A percentile compares a stretch with the other conserved stretches of the same genome.
Conservation (phyloP, 768 basidiomycete species). For the Leccinum subtestaceum region DNA sequence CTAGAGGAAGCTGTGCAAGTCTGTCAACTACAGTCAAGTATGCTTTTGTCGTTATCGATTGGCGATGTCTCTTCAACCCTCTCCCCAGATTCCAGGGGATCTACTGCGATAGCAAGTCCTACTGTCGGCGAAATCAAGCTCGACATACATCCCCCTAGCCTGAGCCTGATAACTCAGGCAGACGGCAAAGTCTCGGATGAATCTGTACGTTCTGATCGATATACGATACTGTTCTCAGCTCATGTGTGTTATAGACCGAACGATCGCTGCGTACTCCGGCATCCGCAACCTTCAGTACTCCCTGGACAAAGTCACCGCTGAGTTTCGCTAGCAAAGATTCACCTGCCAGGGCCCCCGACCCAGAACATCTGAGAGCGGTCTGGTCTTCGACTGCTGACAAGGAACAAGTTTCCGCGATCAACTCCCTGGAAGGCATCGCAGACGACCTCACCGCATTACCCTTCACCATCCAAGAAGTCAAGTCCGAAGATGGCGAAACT, state of each 20-base stretch:
- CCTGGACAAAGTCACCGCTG: conserved; percentile 54
- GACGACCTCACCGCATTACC: conserved; percentile 80
- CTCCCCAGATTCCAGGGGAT: conserved; percentile 7
- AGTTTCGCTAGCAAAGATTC: conserved; percentile 64
- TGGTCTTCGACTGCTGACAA: conserved; percentile 81
- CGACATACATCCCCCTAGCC: conserved; percentile 15
- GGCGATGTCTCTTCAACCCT: conserved; percentile 4
- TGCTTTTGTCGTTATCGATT: conserved; percentile 27
- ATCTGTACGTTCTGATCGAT: conserved; percentile 41
- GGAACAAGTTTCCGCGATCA: conserved; percentile 61
- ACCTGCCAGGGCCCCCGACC: conserved; percentile 66
- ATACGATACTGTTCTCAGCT: conserved; percentile 7
- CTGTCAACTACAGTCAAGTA: conserved; percentile 18
- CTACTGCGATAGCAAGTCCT: conserved; percentile 7
- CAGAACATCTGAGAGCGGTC: conserved; percentile 81
- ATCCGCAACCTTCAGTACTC: conserved; percentile 32
- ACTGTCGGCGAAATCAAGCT: conserved; percentile 8
- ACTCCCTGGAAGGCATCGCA: conserved; percentile 80
- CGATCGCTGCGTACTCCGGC: conserved; percentile 48
- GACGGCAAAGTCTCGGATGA: conserved; percentile 55
- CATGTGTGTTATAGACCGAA: conserved; percentile 35
- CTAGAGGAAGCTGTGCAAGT: conserved; percentile 41
- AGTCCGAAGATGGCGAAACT: conserved; percentile 81
- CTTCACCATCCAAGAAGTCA: conserved; percentile 80
- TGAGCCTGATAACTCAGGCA: conserved; percentile 29